A percentile compares a stretch with the other conserved stretches of the same genome.
These are phyloP conservation scores for Hibiscus mutabilis DNA, from an alignment of 345 rosid species.

Conservation along the genomic window DNA sequence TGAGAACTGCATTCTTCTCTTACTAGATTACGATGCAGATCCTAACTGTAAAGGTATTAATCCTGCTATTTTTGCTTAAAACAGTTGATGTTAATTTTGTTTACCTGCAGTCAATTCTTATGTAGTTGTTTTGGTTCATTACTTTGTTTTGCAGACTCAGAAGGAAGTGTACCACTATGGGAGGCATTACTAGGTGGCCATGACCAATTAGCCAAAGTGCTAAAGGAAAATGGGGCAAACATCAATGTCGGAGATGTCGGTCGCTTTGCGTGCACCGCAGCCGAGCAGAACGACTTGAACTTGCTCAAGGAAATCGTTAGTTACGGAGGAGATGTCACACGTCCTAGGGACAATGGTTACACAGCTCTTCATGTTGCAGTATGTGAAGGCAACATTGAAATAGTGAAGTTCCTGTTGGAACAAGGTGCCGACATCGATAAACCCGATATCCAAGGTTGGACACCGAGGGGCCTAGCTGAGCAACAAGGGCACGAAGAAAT, in stretches of 20 bases:
- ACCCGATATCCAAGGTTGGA: neutral
- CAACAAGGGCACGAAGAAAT: neutral
- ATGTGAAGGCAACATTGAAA: neutral
- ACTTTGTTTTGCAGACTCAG: neutral
- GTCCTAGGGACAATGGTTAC: neutral
- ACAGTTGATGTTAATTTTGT: too few species aligned
- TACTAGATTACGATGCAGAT: neutral
- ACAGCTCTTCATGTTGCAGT: neutral
- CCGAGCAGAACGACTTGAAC: neutral
- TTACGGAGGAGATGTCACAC: neutral
- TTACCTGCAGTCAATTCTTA: too few species aligned
- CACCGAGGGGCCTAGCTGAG: neutral
- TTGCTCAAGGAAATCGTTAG: neutral
- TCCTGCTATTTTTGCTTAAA: neutral
- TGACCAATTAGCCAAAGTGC: neutral
- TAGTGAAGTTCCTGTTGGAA: neutral
- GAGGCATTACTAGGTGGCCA: neutral
- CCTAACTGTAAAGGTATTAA: neutral
- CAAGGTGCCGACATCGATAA: neutral
- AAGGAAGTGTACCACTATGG: neutral
- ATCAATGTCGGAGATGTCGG: neutral
- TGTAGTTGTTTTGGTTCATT: neutral
- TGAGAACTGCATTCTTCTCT: neutral
- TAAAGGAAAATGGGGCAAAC: neutral
- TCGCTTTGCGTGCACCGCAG: neutral